These are phyloP conservation scores for Pseudozyma pruni DNA, from an alignment of 1,284 basidiomycete genomes.

Conservation along the genomic window DNA sequence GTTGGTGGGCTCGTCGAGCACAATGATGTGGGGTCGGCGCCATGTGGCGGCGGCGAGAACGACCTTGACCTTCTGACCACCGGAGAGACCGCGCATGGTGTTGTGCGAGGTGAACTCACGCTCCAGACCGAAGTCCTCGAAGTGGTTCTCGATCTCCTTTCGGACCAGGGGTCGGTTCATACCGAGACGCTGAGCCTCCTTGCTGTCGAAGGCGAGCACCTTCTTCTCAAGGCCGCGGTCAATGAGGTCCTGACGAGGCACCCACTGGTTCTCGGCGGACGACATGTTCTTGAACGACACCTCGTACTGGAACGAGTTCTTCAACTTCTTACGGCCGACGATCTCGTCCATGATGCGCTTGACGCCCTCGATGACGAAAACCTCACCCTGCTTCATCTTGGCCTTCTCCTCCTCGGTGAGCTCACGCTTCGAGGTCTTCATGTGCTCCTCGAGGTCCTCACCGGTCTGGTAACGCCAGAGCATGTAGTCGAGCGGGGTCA, in stretches of 20 bases:
- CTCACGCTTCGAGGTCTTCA: slow-evolving; percentile 59
- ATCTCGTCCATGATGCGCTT: slow-evolving; percentile 68
- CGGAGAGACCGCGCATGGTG: slow-evolving; percentile 68
- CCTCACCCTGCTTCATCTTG: slow-evolving; percentile 66
- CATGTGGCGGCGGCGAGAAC: slow-evolving; percentile 67
- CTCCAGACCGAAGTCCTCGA: slow-evolving; percentile 68
- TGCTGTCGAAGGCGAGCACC: slow-evolving; percentile 63
- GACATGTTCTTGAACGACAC: slow-evolving; percentile 68
- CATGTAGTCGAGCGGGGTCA: slow-evolving; percentile 68
- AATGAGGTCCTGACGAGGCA: slow-evolving; percentile 65
- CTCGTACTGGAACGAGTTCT: slow-evolving; percentile 69
- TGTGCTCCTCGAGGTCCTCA: slow-evolving; percentile 68
- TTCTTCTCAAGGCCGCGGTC: slow-evolving; percentile 66
- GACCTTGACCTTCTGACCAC: slow-evolving; percentile 69
- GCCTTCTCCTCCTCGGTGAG: slow-evolving; percentile 61
- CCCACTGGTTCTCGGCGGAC: slow-evolving; percentile 67
- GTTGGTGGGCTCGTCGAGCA: slow-evolving; percentile 68
- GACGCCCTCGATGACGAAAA: slow-evolving; percentile 65
- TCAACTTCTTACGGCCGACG: slow-evolving; percentile 67
- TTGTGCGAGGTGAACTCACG: slow-evolving; percentile 68
- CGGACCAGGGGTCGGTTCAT: slow-evolving; percentile 67
- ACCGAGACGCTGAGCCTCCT: slow-evolving; percentile 65
- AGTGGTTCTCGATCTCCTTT: slow-evolving; percentile 68
- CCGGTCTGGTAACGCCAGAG: slow-evolving; percentile 69
- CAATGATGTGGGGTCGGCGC: slow-evolving; percentile 67